These are phyloP conservation scores for Chloroidium sp. DNA, from an alignment of 163 green algal species.

Conservation along the genomic window DNA sequence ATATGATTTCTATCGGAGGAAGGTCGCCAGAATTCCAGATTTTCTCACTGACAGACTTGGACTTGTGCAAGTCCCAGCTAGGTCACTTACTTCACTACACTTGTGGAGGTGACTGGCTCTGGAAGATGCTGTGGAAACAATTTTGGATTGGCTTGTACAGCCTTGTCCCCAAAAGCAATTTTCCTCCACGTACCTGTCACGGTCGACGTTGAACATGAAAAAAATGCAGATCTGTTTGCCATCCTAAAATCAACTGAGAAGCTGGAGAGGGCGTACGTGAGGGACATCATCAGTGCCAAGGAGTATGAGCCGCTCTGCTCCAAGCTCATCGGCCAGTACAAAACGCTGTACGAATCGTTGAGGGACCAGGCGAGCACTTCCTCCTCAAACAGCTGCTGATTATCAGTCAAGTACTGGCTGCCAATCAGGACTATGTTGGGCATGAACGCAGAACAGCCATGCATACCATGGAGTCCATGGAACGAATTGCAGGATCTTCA, in stretches of 20 bases:
- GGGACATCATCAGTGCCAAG: constrained; percentile 64
- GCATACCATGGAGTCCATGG: too few species aligned
- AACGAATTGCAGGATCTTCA: too few species aligned
- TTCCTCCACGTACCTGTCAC: not conserved
- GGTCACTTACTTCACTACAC: not conserved
- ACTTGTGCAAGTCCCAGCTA: not conserved
- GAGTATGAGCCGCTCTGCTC: constrained; percentile 82
- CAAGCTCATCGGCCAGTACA: constrained; percentile 89
- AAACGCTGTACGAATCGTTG: constrained; percentile 74
- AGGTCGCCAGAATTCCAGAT: not conserved
- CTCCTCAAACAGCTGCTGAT: too few species aligned
- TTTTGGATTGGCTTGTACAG: not conserved
- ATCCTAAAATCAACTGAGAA: constrained; percentile 94
- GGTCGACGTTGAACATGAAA: not conserved
- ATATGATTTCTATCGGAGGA: not conserved
- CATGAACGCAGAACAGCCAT: too few species aligned
- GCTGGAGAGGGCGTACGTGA: constrained; percentile 85
- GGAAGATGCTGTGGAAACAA: not conserved
- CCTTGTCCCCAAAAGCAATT: not conserved
- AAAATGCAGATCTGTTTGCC: constrained; percentile 74
- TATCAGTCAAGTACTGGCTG: too few species aligned
- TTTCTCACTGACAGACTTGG: not conserved
- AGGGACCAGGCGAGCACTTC: constrained; percentile 8
- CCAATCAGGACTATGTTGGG: too few species aligned
- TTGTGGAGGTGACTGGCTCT: not conserved